Evolutionary conservation across 2,329 filamentous ascomycete species (phyloP).

Genomic region (Aspergillus fischeri): DNA sequence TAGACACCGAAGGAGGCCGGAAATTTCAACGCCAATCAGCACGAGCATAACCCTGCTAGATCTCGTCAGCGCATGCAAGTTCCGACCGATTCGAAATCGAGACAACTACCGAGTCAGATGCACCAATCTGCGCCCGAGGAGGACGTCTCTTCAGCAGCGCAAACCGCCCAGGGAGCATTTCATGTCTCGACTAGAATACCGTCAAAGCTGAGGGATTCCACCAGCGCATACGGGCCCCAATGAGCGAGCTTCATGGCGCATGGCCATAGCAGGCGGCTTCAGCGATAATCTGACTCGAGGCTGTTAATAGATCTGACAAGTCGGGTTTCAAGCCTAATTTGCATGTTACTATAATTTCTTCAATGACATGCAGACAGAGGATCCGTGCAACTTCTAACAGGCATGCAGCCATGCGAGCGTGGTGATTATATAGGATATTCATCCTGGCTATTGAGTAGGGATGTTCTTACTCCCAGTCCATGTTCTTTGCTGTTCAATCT

Average conservation of each 20-base stretch:
- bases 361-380: not conserved
- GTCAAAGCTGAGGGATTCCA: slow-evolving; percentile 9
- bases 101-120: not conserved
- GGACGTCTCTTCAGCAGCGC: slow-evolving; percentile 5
- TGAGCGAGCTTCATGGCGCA: slow-evolving; percentile 10
- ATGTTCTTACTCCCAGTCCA: not conserved
- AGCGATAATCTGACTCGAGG: slow-evolving; percentile 18
- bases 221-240: slow-evolving; percentile 24
- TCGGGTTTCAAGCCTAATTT: slow-evolving; percentile 19
- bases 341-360: slow-evolving; percentile 22
- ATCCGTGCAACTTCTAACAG: not conserved
- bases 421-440: not conserved
- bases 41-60: not conserved
- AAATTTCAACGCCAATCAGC: slow-evolving; percentile 17
- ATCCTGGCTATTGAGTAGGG: not conserved
- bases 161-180: slow-evolving; percentile 17
- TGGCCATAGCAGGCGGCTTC: slow-evolving; percentile 22
- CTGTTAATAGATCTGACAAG: slow-evolving; percentile 25
- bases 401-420: not conserved
- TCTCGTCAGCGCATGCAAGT: not conserved
- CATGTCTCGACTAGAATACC: slow-evolving; percentile 18
- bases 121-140: slow-evolving; percentile 6
- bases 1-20: slow-evolving; percentile 1
- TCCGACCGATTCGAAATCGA: not conserved
- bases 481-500: not conserved